Conservation (phyloP, 768 basidiomycete species). For the Roridomyces roridus region DNA sequence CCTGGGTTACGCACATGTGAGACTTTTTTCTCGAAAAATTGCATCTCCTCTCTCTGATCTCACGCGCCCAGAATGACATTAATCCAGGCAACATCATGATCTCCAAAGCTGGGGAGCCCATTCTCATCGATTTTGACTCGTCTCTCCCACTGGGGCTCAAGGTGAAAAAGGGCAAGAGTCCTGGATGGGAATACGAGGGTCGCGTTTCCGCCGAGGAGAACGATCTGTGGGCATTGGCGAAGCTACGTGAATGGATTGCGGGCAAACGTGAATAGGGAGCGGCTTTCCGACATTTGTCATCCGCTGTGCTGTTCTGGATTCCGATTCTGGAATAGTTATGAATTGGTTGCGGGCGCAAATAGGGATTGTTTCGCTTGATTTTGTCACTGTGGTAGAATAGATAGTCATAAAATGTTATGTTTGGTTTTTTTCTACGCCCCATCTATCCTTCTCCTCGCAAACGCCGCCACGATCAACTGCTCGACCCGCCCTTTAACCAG, state of each 20-base stretch:
- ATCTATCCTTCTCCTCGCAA: too few species aligned
- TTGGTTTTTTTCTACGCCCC: too few species aligned
- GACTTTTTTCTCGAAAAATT: neutral
- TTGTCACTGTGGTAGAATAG: too few species aligned
- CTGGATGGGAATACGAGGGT: neutral
- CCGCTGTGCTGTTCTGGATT: too few species aligned
- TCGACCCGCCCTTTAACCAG: constrained; percentile 66
- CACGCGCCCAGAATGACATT: neutral
- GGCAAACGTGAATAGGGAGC: too few species aligned
- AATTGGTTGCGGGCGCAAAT: too few species aligned
- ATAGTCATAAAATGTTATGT: too few species aligned
- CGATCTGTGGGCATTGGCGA: neutral
- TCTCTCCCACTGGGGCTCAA: neutral
- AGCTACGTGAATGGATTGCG: neutral
- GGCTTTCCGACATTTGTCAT: too few species aligned
- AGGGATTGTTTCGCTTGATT: too few species aligned
- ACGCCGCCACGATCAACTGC: constrained; percentile 20
- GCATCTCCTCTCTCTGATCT: too few species aligned
- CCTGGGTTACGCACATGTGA: constrained; percentile 5
- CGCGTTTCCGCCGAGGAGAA: neutral
- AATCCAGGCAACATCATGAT: constrained; percentile 9
- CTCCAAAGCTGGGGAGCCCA: neutral
- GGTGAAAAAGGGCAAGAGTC: neutral
- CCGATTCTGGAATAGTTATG: too few species aligned
- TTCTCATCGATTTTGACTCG: constrained; percentile 6